A percentile compares a stretch with the other conserved stretches of the same genome.
phyloP scores from a whole-genome alignment of 441 rosid genomes.

The Arabidopsis lyrata region DNA sequence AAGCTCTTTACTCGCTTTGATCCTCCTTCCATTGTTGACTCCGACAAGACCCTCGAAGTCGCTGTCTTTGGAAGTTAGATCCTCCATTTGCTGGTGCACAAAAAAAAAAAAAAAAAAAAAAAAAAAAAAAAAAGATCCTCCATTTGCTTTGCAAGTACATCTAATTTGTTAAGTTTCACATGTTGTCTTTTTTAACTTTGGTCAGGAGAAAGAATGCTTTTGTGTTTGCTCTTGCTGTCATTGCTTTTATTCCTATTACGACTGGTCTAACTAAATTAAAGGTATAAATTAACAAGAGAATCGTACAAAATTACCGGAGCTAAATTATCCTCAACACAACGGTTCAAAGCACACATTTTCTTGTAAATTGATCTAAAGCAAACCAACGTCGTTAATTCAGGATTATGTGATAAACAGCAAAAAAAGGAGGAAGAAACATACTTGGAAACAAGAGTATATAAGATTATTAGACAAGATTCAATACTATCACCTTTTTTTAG shows the following conservation, averaged over 20 bases:
- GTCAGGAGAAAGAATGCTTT: neutral
- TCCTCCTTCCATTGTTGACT: constrained; percentile 53
- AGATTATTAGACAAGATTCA: constrained; percentile 2
- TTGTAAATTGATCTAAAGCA: neutral
- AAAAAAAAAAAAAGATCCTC: no score
- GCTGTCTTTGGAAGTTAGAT: constrained; percentile 47
- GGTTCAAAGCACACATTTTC: neutral
- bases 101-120: no score
- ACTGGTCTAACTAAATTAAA: neutral
- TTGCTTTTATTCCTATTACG: neutral
- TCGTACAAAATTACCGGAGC: neutral
- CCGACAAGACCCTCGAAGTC: constrained; percentile 52
- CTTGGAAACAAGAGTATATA: constrained; percentile 17
- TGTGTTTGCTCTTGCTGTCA: neutral
- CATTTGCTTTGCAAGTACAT: neutral
- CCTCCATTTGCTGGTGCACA: neutral
- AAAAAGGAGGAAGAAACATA: constrained; percentile 21
- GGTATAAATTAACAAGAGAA: neutral
- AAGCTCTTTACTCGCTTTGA: constrained; percentile 79
- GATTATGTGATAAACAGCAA: neutral
- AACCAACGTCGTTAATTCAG: neutral
- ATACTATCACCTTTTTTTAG: constrained; percentile 28
- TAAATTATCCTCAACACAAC: neutral
- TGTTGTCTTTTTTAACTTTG: constrained; percentile 16
- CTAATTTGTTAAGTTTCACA: constrained; percentile 18